Percentiles rank a stretch among this genome's conserved stretches.
Conservation (phyloP, 225 moss, liverwort and hornwort genomes). For the Pleurozium schreberi region DNA sequence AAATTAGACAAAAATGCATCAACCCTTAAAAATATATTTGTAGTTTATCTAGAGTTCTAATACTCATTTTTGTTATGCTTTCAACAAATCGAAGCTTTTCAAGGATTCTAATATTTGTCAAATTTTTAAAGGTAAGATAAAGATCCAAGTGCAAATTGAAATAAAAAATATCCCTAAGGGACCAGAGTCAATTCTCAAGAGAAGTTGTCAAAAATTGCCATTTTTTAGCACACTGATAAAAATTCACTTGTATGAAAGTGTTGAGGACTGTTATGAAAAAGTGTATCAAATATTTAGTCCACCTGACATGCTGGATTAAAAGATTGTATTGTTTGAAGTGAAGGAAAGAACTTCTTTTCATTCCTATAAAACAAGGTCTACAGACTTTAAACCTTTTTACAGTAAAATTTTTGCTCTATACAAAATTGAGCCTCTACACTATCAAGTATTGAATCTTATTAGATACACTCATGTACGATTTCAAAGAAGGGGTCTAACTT, state of each 20-base stretch:
- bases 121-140: not conserved
- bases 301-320: not conserved
- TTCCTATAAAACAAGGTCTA: not conserved
- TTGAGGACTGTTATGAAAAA: too few relatives aligned
- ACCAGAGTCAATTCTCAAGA: fast-evolving
- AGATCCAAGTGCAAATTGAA: not conserved
- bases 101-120: not conserved
- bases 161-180: not conserved
- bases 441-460: not conserved
- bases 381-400: not conserved
- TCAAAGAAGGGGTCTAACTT: not conserved
- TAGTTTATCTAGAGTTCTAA: not conserved
- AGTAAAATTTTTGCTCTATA: not conserved
- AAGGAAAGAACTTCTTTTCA: not conserved
- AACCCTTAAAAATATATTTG: fast-evolving
- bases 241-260: not conserved
- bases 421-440: not conserved
- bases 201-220: not conserved
- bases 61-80: not conserved
- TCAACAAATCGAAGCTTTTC: not conserved
- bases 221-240: not conserved
- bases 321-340: not conserved
- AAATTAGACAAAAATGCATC: not conserved
- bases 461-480: not conserved
- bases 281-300: not conserved